Evolutionary conservation across 768 basidiomycete species (phyloP), one percentile per base, ranked within the genome.

Genomic region (Rhodotorula graminis): DNA sequence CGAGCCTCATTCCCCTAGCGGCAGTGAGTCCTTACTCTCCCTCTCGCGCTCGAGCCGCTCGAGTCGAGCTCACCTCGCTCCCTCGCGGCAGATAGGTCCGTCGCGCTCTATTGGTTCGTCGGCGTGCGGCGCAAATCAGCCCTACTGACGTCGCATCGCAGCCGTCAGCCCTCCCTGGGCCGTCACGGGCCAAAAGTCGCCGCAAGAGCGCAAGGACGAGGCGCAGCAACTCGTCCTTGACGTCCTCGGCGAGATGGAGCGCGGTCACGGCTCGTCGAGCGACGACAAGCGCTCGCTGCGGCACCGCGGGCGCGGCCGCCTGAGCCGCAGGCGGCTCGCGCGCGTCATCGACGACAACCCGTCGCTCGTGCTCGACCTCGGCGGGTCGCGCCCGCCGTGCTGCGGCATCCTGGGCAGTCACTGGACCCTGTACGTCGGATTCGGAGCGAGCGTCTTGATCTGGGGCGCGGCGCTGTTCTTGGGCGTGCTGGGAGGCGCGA

Each of bases 131-230:
- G 14, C 47, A 8, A 14, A 23, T 11, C 15, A 46, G n/a, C 4
- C 37, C 8, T 29, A 2, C 11, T 19, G 31, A 53, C 47, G 16
- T 33, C 44, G 31, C 10, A 37, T n/a, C 9, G 0, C 67, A 63
- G 71, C 71, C 16, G 63, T 52, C 10, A 60, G 57, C 18, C 71
- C 71, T 1, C 71, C 71, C 1, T 72, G 67, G 67, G 71, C 71
- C 15, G 60, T 72, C 16, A 72, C 71, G 0, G 71, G 71, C 12
- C 67, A 64, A 8, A 65, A 72, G 53, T 72, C 71, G 15, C 71
- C 71, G 2, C 23, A 49, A 11, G 71, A 72, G 44, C 66, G 63
- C 2, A 12, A 31, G 16, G 33, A 37, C 1, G 63, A 68, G 15
- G 65, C 65, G 2, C 19, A 68, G 29, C 16, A 46, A 3, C 42